Conservation (phyloP, 495 filamentous ascomycete species). For the Penicillium fimorum region DNA sequence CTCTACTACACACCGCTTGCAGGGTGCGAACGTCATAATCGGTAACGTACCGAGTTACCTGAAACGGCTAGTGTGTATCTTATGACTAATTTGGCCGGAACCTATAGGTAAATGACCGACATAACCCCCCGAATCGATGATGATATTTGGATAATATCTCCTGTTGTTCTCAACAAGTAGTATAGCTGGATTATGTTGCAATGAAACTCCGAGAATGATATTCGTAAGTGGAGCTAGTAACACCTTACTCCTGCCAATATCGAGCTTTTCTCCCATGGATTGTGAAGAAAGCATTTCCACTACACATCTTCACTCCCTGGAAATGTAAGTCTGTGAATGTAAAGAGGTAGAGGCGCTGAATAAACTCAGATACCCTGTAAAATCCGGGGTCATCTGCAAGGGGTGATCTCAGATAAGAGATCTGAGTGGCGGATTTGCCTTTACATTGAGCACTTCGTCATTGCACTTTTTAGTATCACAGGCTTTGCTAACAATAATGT, state of each 20-base stretch:
- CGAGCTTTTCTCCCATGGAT: slow-evolving; percentile 8
- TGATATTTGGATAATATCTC: slow-evolving; percentile 5
- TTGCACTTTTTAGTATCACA: no score
- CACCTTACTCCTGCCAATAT: slow-evolving; percentile 5
- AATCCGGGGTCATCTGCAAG: slow-evolving; percentile 35
- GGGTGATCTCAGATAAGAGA: slow-evolving; percentile 18
- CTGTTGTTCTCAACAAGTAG: neutral
- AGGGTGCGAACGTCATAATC: slow-evolving; percentile 22
- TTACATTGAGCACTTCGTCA: neutral
- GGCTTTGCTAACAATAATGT: no score
- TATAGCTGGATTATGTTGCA: neutral
- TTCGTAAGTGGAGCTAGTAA: slow-evolving; percentile 11
- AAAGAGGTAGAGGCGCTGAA: neutral
- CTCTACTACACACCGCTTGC: slow-evolving; percentile 23
- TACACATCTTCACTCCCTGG: neutral
- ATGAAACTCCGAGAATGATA: neutral
- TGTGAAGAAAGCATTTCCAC: slow-evolving; percentile 4
- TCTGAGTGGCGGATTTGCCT: slow-evolving; percentile 21
- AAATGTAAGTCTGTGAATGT: neutral
- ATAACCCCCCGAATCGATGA: slow-evolving; percentile 9
- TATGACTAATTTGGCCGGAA: slow-evolving; percentile 5
- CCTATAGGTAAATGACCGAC: neutral
- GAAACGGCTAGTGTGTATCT: slow-evolving; percentile 21
- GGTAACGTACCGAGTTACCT: slow-evolving; percentile 14
- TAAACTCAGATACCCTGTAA: slow-evolving; percentile 9